Conservation (phyloP, 2,329 filamentous ascomycete species). For the Aspergillus sp. region DNA sequence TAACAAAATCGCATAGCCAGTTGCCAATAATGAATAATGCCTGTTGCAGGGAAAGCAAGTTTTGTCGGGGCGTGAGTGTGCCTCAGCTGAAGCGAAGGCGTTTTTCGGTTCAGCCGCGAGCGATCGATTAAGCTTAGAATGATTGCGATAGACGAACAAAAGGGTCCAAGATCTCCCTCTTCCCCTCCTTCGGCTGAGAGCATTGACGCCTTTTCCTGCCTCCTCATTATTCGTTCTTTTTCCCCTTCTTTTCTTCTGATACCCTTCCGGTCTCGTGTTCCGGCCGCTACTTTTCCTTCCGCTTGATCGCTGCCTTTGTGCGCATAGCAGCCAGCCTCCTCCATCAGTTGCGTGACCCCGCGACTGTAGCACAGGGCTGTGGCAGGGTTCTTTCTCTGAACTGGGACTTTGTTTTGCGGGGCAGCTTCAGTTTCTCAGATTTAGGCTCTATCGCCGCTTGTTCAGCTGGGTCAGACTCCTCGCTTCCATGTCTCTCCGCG, state of each 20-base stretch:
- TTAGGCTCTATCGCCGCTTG: background rate
- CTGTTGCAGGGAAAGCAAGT: background rate
- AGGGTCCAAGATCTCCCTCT: background rate
- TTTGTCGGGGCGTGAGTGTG: background rate
- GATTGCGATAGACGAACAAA: background rate
- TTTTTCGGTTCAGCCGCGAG: conserved; percentile 4
- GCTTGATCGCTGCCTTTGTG: background rate
- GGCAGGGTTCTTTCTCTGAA: background rate
- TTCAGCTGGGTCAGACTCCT: conserved; percentile 3
- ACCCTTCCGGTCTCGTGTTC: background rate
- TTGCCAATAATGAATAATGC: background rate
- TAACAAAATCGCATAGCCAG: background rate
- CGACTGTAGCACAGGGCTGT: background rate
- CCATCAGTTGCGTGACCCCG: background rate
- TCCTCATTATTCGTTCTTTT: background rate
- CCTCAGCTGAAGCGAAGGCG: conserved; percentile 3
- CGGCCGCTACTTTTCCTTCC: background rate
- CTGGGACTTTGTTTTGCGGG: background rate
- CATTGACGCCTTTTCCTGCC: background rate
- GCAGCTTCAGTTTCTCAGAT: conserved; percentile 1
- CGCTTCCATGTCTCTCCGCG: conserved; percentile 37
- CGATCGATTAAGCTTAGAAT: background rate
- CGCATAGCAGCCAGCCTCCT: background rate
- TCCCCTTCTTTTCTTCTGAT: background rate
- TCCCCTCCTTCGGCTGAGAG: background rate